Evolutionary conservation across 495 filamentous ascomycete species (phyloP).

Genomic region (Haplographium delicatum): DNA sequence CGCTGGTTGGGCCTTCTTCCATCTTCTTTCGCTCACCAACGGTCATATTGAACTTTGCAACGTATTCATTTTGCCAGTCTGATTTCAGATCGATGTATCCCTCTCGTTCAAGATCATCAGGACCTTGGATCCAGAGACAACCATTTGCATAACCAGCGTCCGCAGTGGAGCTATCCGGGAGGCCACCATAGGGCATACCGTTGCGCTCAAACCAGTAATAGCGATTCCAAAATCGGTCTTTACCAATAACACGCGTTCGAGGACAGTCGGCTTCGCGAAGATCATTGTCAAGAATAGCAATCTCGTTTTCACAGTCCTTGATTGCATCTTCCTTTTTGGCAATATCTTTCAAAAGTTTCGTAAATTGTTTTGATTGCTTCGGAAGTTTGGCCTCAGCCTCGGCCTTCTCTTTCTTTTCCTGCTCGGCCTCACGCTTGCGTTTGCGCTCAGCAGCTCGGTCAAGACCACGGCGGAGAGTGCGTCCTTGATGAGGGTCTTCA

Average conservation of each 20-base stretch:
- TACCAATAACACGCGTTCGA: conserved; percentile 80
- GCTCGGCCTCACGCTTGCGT: conserved; percentile 77
- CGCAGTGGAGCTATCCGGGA: conserved; percentile 83
- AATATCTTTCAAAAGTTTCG: conserved; percentile 81
- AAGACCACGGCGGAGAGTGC: conserved; percentile 70
- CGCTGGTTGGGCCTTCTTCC: conserved; percentile 79
- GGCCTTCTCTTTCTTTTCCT: conserved; percentile 70
- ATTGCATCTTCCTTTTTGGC: conserved; percentile 77
- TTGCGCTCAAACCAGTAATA: conserved; percentile 99
- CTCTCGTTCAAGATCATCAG: conserved; percentile 79
- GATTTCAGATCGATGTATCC: conserved; percentile 69
- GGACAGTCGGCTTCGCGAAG: conserved; percentile 90
- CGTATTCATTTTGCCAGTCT: conserved; percentile 61
- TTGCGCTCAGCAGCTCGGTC: conserved; percentile 75
- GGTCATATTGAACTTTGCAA: conserved; percentile 66
- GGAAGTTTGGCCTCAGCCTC: conserved; percentile 76
- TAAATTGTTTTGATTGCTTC: conserved; percentile 79
- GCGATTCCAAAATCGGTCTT: conserved; percentile 94
- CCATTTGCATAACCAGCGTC: conserved; percentile 87
- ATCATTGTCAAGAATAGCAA: conserved; percentile 80
- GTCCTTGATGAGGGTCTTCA: conserved; percentile 57
- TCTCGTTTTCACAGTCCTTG: conserved; percentile 74
- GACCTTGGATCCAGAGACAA: conserved; percentile 92
- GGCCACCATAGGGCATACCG: conserved; percentile 90
- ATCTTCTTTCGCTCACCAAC: conserved; percentile 77